These are phyloP conservation scores for Pterocarpus santalinus DNA, from an alignment of 306 rosid species.

Conservation along the genomic window DNA sequence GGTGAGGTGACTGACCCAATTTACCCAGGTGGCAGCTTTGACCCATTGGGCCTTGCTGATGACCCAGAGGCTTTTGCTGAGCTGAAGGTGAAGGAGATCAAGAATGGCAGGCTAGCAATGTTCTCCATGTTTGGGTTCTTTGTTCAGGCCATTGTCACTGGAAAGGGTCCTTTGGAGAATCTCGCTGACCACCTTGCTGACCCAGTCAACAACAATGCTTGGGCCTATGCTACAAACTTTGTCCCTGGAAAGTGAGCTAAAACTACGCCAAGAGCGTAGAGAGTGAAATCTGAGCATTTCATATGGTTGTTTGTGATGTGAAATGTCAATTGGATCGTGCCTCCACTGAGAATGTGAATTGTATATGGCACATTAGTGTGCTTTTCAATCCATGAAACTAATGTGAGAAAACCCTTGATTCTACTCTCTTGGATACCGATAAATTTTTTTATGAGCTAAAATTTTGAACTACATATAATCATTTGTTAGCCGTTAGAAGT, in stretches of 20 bases:
- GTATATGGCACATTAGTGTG: too few relatives aligned
- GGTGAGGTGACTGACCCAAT: conserved; percentile 48
- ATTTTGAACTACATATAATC: too few relatives aligned
- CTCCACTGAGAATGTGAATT: too few relatives aligned
- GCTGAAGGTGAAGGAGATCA: conserved; percentile 40
- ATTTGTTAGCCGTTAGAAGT: too few relatives aligned
- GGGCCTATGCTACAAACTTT: conserved; percentile 47
- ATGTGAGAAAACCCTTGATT: too few relatives aligned
- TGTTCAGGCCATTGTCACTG: conserved; percentile 46
- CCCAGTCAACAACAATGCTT: conserved; percentile 42
- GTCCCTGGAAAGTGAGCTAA: conserved; percentile 42
- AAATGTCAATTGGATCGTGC: not conserved
- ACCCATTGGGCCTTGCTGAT: conserved; percentile 34
- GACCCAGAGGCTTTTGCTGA: conserved; percentile 47
- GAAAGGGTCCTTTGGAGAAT: conserved; percentile 41
- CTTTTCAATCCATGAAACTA: too few relatives aligned
- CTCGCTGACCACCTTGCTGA: conserved; percentile 40
- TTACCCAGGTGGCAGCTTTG: conserved; percentile 34
- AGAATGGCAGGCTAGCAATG: conserved; percentile 46
- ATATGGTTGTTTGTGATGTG: not conserved
- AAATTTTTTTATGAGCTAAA: too few relatives aligned
- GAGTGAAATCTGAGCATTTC: not conserved
- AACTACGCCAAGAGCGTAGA: not conserved
- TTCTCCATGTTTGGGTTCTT: conserved; percentile 47
- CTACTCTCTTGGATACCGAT: too few relatives aligned